Conservation (phyloP, 2,329 filamentous ascomycete genomes). For the Calcarisporium arbuscula region DNA sequence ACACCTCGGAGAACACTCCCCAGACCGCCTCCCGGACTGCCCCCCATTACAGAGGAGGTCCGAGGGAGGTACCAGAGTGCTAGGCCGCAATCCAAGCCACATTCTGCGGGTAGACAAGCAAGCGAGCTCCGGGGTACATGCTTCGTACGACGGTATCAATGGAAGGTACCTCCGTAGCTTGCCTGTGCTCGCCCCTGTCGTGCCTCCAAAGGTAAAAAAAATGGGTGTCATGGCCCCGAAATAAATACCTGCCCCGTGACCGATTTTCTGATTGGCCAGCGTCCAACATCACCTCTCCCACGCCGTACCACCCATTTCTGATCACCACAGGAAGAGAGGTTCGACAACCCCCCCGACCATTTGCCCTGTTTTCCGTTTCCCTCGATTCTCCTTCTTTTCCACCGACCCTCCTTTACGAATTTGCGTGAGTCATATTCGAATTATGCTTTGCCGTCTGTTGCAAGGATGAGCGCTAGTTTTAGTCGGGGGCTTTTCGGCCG, state of each 20-base stretch:
- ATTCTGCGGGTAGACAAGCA: too few species aligned
- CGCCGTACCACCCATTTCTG: slow-evolving; percentile 26
- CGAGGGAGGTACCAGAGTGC: too few species aligned
- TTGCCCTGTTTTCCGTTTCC: slow-evolving; percentile 12
- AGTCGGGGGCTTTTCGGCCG: too few species aligned
- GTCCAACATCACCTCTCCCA: slow-evolving; percentile 25
- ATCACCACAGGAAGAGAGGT: too few species aligned
- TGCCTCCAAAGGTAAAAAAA: slow-evolving; percentile 23
- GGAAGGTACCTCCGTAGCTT: slow-evolving; percentile 20
- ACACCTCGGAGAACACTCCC: too few species aligned
- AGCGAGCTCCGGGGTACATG: too few species aligned
- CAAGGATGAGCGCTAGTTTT: too few species aligned
- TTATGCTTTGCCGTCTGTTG: too few species aligned
- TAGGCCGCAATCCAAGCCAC: too few species aligned
- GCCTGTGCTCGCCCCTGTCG: slow-evolving; percentile 14
- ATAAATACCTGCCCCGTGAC: slow-evolving; percentile 27
- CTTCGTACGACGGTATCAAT: too few species aligned
- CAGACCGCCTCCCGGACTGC: too few species aligned
- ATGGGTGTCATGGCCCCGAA: slow-evolving; percentile 25
- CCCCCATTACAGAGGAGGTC: too few species aligned
- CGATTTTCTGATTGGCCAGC: slow-evolving; percentile 34
- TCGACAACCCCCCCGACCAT: slow-evolving; percentile 19
- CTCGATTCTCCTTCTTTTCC: slow-evolving; percentile 18
- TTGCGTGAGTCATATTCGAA: slow-evolving; percentile 25
- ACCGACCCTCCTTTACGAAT: slow-evolving; percentile 21